Evolutionary conservation across 1,139 yeast genomes (phyloP).

Genomic region (Sugiyamaella novakii): DNA sequence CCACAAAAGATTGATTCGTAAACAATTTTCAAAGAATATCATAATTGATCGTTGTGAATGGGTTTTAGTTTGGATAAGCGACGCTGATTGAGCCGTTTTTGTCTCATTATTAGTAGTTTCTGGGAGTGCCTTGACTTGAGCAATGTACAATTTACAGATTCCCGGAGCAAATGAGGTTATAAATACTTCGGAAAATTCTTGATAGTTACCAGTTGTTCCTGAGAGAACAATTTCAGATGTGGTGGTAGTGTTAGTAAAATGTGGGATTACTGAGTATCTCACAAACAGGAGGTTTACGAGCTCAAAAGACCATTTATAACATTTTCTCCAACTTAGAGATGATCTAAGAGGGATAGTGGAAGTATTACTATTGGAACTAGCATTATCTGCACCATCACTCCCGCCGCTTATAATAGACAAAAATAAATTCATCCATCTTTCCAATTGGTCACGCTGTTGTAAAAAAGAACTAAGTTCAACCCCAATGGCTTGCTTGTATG

Average conservation of each 20-base stretch:
- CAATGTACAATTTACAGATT: constrained; percentile 22
- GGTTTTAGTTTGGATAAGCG: not conserved
- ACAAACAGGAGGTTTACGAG: constrained; percentile 25
- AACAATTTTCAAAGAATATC: constrained; percentile 22
- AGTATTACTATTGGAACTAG: not conserved
- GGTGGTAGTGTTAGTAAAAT: not conserved
- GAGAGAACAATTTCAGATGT: constrained; percentile 6
- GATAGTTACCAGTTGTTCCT: constrained; percentile 13
- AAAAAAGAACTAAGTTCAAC: constrained; percentile 18
- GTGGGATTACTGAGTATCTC: constrained; percentile 20
- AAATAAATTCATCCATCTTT: constrained; percentile 26
- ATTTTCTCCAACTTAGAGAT: constrained; percentile 21
- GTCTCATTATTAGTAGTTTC: no score
- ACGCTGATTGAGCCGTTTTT: no score
- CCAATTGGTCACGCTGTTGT: constrained; percentile 19
- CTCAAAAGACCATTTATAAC: constrained; percentile 28
- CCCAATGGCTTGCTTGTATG: constrained; percentile 22
- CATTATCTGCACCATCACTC: not conserved
- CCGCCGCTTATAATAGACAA: constrained; percentile 12
- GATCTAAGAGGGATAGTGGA: constrained; percentile 4
- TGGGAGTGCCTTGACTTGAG: constrained; percentile 2
- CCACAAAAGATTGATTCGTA: constrained; percentile 21
- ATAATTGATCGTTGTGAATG: constrained; percentile 18
- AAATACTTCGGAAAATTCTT: constrained; percentile 21
- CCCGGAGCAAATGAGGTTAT: constrained; percentile 23